Evolutionary conservation across 345 rosid species (phyloP).

Genomic region (Camelina neglecta): DNA sequence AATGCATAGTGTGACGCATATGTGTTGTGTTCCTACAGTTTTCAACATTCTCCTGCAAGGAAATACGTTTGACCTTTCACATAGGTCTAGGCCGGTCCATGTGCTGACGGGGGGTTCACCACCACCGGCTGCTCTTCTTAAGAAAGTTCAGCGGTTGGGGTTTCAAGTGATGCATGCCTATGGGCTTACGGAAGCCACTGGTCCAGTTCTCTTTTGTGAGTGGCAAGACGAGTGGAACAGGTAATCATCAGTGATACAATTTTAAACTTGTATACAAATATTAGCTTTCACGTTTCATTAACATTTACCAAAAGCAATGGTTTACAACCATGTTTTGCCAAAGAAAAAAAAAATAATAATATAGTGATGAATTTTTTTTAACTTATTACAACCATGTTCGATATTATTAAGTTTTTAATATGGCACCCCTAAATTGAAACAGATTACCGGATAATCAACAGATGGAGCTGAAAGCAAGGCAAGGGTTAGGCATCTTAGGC

Average conservation of each 20-base stretch:
- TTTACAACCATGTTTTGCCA: too few species aligned
- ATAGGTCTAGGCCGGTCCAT: conserved; percentile 51
- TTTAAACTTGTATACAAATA: not conserved
- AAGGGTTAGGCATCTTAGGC: conserved; percentile 46
- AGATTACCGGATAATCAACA: conserved; percentile 34
- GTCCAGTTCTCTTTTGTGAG: conserved; percentile 76
- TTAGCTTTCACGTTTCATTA: not conserved
- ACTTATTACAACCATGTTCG: not conserved
- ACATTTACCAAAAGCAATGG: not conserved
- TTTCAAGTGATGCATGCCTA: conserved; percentile 77
- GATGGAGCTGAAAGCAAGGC: conserved; percentile 28
- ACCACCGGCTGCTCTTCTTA: conserved; percentile 60
- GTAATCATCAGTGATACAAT: not conserved
- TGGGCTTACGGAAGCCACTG: conserved; percentile 84
- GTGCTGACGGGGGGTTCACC: conserved; percentile 82
- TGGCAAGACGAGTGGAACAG: conserved; percentile 75
- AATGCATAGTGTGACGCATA: conserved; percentile 67
- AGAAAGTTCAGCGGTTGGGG: conserved; percentile 60
- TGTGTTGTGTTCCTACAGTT: conserved; percentile 85
- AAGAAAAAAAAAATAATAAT: not conserved
- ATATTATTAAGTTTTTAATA: not conserved
- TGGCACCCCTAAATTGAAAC: not conserved
- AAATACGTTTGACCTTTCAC: conserved; percentile 26
- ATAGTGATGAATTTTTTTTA: too few species aligned
- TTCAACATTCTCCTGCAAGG: conserved; percentile 53